Base-by-base conservation (phyloP, 2,329 filamentous ascomycete species). In the Cladobotryum mycophilum region DNA sequence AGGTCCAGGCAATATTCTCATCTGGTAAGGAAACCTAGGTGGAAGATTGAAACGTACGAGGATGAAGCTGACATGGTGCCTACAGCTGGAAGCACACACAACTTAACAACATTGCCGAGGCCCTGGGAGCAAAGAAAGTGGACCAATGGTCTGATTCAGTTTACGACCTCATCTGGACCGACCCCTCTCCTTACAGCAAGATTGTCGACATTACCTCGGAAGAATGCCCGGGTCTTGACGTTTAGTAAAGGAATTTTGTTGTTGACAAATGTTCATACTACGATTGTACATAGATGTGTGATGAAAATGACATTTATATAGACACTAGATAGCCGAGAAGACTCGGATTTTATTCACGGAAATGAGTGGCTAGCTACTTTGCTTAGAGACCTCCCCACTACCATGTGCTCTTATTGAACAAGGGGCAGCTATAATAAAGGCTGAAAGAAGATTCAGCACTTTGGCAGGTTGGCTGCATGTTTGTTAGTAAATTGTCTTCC, bases 101-200 rank as follows among this genome's bases (percentile, higher is more conserved):
- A 15, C 61, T 84, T 44, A 73, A 69, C 34, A 69, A 79, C 53
- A 77, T 84, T 56, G 75, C 71, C 2, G 57, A 76, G 54, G 65
- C 67, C 14, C 61, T 85, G 15, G 81, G 81, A 1, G 76, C 72
- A 48, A 60, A 71, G 7, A 58, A 77, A 56, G 71, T 75, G 0
- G 72, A 74, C 1, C 60, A 64, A 5, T 84, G 83, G 58, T 77
- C 77, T 0, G 66, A 70, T 53, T 69, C 74, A 51, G 62, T 68
- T 2, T 84, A 69, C 47, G 68, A 83, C 56, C 56, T 80, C 14
- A 82, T 83, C 54, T 83, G 80, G 80, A 79, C 74, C 0, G 70
- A 78, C 55, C 76, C 77, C 3, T 66, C 67, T 2, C 70, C 74
- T 4, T 83, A 81, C 59, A 63, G 56, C 1, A 54, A 63, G 14